Base-by-base conservation (phyloP, 2,329 filamentous ascomycete species). In the Hymenoscyphus repandus region DNA sequence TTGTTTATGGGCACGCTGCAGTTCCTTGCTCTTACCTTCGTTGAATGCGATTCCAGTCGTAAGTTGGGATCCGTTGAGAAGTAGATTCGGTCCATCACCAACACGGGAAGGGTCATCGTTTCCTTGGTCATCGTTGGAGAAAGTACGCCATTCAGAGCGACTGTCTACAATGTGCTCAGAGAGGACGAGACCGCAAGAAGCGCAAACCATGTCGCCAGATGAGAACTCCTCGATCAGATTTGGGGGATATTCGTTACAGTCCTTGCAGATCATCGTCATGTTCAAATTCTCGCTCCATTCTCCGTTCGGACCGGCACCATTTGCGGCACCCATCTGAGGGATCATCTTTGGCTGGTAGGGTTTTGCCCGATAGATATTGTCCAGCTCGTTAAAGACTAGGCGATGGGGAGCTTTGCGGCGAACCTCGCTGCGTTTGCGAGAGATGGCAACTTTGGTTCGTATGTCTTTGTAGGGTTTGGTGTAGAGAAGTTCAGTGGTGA, bases 71-170 rank as follows among this genome's bases (percentile, higher is more conserved):
- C 90, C 91, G 64, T 95, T 90, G 51, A 96, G 79, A 39, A 99
- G 83, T 48, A 89, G 86, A 66, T 97, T 96, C 54, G 86, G 85
- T 5, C 87, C 88, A 62, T 97, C 93, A 74, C 93, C 93, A 58
- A 99, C 92, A 90, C 93, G 93, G 52, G 90, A 96, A 4, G 95
- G 93, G 61, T 99, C 93, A 62, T 97, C 95, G 65, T 88, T 91
- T 64, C 89, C 90, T 69, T 96, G 90, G 68, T 99, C 95, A 66
- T 99, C 93, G 68, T 97, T 97, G 66, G 91, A 90, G 72, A 99
- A 99, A 1, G 93, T 99, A 67, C 93, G 89, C 93, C 93, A 99
- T 73, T 99, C 93, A 43, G 90, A 96, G 56, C 95, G 87, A 54
- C 89, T 95, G 67, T 99, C 95, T 65, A 99, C 91, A 67, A 93